Conservation (phyloP, 2,329 filamentous ascomycete genomes). For the Lecanicillium sp. region DNA sequence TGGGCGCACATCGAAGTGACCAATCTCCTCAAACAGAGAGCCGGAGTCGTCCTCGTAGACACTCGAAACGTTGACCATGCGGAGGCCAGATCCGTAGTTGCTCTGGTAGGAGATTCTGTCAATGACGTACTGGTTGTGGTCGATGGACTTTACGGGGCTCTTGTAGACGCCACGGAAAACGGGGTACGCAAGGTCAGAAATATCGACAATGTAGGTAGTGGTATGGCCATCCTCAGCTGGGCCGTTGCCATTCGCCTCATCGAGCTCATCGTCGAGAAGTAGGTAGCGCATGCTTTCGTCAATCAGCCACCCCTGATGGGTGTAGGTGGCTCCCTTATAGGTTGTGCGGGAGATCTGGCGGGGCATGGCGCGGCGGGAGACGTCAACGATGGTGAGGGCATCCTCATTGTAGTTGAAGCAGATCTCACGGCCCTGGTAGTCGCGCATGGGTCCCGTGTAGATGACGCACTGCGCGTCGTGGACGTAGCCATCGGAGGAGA, state of each 20-base stretch:
- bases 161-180: constrained; percentile 35
- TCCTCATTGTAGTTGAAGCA: constrained; percentile 50
- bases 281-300: constrained; percentile 38
- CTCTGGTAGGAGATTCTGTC: constrained; percentile 38
- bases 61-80: constrained; percentile 27
- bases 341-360: constrained; percentile 43
- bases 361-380: constrained; percentile 37
- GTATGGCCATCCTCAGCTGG: constrained; percentile 33
- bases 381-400: constrained; percentile 43
- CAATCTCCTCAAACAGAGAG: constrained; percentile 34
- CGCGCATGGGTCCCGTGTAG: constrained; percentile 41
- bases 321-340: constrained; percentile 48
- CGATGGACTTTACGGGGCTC: constrained; percentile 30
- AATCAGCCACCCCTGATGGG: constrained; percentile 49
- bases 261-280: constrained; percentile 44
- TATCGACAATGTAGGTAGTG: constrained; percentile 44
- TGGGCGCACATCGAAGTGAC: constrained; percentile 42
- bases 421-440: constrained; percentile 40
- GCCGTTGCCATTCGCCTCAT: constrained; percentile 33
- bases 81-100: constrained; percentile 42
- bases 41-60: constrained; percentile 34
- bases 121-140: constrained; percentile 41
- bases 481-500: constrained; percentile 41
- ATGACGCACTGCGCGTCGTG: constrained; percentile 52
- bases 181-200: constrained; percentile 32